These are phyloP conservation scores for Colletotrichum siamense DNA, from an alignment of 2,329 filamentous ascomycete species.

Conservation along the genomic window DNA sequence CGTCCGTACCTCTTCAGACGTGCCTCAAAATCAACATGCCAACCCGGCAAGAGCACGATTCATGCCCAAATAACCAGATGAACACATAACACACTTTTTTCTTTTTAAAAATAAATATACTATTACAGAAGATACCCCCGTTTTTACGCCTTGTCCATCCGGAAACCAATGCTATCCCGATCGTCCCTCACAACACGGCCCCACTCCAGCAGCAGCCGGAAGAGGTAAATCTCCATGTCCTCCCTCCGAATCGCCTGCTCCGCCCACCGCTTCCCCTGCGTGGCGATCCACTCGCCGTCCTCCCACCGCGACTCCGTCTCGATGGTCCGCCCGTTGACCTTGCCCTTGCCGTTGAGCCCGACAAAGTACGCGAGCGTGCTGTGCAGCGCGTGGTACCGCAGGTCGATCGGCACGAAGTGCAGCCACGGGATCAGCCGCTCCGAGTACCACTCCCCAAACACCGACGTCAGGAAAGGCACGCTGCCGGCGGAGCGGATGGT, in stretches of 20 bases:
- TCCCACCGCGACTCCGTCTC: conserved; percentile 52
- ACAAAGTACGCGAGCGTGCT: conserved; percentile 77
- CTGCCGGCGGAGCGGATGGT: conserved; percentile 67
- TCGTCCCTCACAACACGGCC: conserved; percentile 70
- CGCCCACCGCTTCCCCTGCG: conserved; percentile 70
- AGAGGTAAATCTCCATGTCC: conserved; percentile 84
- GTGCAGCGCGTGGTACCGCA: conserved; percentile 76
- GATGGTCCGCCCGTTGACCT: conserved; percentile 49
- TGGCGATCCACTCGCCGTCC: conserved; percentile 70
- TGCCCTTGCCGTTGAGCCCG: conserved; percentile 54
- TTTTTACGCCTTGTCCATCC: background rate
- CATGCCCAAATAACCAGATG: background rate
- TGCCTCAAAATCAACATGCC: background rate
- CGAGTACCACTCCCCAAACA: conserved; percentile 83
- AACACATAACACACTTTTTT: background rate
- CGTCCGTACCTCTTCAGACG: background rate
- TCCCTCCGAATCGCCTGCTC: conserved; percentile 66
- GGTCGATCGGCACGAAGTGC: conserved; percentile 81
- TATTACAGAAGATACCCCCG: background rate
- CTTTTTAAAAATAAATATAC: background rate
- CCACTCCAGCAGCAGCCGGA: conserved; percentile 80
- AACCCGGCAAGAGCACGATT: background rate
- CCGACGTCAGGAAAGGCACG: conserved; percentile 72
- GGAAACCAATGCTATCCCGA: conserved; percentile 51
- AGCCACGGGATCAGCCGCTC: conserved; percentile 76